These are phyloP conservation scores for Pseudogymnoascus sp. DNA, from an alignment of 2,329 filamentous ascomycete genomes.

Conservation along the genomic window DNA sequence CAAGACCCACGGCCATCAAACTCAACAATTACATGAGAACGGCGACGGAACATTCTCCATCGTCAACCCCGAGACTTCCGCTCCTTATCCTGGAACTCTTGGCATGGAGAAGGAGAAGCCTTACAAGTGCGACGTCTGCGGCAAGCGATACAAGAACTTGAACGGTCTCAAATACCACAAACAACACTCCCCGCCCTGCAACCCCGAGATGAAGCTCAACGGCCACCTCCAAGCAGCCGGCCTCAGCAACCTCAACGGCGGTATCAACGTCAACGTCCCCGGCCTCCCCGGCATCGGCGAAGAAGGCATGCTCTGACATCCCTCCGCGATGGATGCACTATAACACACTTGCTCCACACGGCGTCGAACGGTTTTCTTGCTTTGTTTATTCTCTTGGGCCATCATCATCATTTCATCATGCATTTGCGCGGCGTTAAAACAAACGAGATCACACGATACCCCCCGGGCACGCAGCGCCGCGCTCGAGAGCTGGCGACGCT, in stretches of 20 bases:
- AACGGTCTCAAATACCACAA: conserved; percentile 96
- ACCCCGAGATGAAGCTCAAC: conserved; percentile 62
- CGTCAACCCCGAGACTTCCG: conserved; percentile 88
- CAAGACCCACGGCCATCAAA: conserved; percentile 85
- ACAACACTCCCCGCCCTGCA: conserved; percentile 79
- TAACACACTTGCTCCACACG: background rate
- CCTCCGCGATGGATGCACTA: conserved; percentile 3
- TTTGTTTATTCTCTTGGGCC: background rate
- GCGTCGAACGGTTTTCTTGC: background rate
- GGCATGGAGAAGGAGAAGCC: conserved; percentile 99
- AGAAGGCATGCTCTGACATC: conserved; percentile 36
- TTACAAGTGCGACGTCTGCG: conserved; percentile 92
- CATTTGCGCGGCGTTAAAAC: conserved; percentile 7
- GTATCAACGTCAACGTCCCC: conserved; percentile 22
- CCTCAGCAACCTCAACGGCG: conserved; percentile 31
- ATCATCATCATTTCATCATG: background rate
- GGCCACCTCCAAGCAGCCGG: conserved; percentile 27
- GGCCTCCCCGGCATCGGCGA: conserved; percentile 50
- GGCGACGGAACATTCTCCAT: conserved; percentile 97
- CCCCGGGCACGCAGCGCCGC: background rate
- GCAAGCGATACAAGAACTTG: conserved; percentile 98
- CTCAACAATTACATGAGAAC: conserved; percentile 93
- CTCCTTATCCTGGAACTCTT: conserved; percentile 88
- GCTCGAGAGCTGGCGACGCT: conserved; percentile 1
- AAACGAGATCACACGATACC: conserved; percentile 6